Evolutionary conservation across 768 basidiomycete species (phyloP), one percentile per base, ranked within the genome.

Genomic region (Suillus tomentosus): DNA sequence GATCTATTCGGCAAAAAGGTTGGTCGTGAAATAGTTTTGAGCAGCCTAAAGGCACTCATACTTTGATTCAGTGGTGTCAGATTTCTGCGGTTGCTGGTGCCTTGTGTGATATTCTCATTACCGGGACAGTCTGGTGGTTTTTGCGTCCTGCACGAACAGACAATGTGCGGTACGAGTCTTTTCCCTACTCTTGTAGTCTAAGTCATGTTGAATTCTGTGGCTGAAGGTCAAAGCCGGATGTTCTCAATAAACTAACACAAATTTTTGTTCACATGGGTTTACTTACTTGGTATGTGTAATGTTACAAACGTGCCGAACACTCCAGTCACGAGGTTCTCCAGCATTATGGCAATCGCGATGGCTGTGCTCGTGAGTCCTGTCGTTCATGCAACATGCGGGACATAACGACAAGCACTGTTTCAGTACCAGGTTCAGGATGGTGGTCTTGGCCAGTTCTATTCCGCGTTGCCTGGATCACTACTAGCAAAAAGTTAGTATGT

Each of bases 221-320:
- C 40, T 40, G 15, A 40, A 57, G 56, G 37, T 39, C 55, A 11
- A 40, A 40, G 9, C 39, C 24, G 7, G 14, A 65, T 22, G 66
- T 63, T n/a, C 64, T 73, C 64, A 64, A 51, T 57, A 57, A 34
- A 45, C 40, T 72, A 50, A 67, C 63, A 2, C 8, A 5, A 8
- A 36, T 72, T 2, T 70, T 71, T 48, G 31, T 70, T 3, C 61
- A 72, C 31, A 70, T 70, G 69, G 69, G 71, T 22, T 22, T 68
- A 22, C 55, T 71, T n/a, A 62, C 65, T 5, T 66, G 59, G 71
- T 71, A 51, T 56, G 71, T 61, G 5, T 34, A 59, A 17, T 27
- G n/a, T 62, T 22, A 47, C 40, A 31, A 11, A 15, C 5, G 7
- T 34, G 54, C 1, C 2, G 36, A 57, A 40, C 15, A 57, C 17